Evolutionary conservation across 1,284 basidiomycete species (phyloP).

Genomic region (Boletellus deceptivus): DNA sequence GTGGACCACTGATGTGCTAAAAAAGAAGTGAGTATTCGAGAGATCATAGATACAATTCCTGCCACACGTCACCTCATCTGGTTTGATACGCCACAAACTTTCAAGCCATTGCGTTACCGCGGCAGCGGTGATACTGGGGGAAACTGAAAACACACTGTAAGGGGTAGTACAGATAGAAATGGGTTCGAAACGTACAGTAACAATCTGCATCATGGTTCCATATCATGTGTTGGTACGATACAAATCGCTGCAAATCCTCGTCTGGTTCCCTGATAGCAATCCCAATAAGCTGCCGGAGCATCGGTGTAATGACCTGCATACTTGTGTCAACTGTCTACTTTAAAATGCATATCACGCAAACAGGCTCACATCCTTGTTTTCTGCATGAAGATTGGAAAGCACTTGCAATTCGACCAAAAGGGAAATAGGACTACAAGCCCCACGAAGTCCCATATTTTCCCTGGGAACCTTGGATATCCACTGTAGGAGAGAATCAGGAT

Average conservation of each 20-base stretch:
- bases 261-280: constrained; percentile 34
- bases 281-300: constrained; percentile 34
- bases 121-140: constrained; percentile 32
- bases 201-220: constrained; percentile 46
- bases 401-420: constrained; percentile 27
- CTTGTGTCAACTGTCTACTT: neutral
- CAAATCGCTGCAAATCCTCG: constrained; percentile 42
- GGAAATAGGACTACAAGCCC: constrained; percentile 16
- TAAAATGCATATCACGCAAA: neutral
- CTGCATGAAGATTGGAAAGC: constrained; percentile 14
- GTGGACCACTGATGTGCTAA: constrained; percentile 23
- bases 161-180: neutral
- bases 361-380: constrained; percentile 21
- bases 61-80: constrained; percentile 14
- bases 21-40: constrained; percentile 1
- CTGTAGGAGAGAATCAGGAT: constrained; percentile 16
- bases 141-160: constrained; percentile 26
- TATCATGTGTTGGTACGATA: constrained; percentile 53
- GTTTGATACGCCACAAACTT: constrained; percentile 41
- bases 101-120: constrained; percentile 50
- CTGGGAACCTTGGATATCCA: constrained; percentile 12
- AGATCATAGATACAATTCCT: neutral
- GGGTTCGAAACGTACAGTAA: constrained; percentile 31
- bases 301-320: constrained; percentile 12
- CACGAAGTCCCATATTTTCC: neutral